Conservation (phyloP, 768 basidiomycete genomes). For the Suillus clintonianus region DNA sequence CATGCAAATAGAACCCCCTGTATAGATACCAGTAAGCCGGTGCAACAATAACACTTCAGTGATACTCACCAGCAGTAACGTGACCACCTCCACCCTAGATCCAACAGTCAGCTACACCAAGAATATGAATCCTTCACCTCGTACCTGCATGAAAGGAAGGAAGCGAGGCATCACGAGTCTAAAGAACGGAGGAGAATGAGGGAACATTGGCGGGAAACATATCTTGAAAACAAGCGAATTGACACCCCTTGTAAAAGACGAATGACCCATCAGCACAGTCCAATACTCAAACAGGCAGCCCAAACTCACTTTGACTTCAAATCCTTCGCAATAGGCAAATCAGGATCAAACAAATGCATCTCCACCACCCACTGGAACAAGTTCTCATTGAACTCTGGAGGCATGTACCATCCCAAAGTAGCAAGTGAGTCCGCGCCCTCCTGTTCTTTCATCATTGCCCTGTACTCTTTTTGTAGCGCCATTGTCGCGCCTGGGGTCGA, state of each 20-base stretch:
- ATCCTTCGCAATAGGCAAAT: slow-evolving; percentile 62
- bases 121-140: neutral
- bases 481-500: slow-evolving; percentile 55
- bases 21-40: neutral
- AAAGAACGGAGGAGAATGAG: slow-evolving; percentile 74
- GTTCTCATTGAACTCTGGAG: slow-evolving; percentile 67
- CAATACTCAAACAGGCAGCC: neutral
- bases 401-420: slow-evolving; percentile 68
- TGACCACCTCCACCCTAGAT: slow-evolving; percentile 64
- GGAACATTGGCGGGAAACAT: slow-evolving; percentile 65
- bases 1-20: slow-evolving; percentile 77
- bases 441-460: slow-evolving; percentile 62
- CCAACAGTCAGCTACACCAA: neutral
- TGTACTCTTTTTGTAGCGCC: slow-evolving; percentile 64
- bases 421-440: slow-evolving; percentile 41
- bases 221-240: slow-evolving; percentile 75
- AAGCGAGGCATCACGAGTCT: slow-evolving; percentile 74
- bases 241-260: slow-evolving; percentile 41
- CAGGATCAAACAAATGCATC: slow-evolving; percentile 66
- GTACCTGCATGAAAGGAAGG: slow-evolving; percentile 58
- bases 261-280: neutral
- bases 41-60: neutral
- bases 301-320: slow-evolving; percentile 46
- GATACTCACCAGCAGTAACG: slow-evolving; percentile 54
- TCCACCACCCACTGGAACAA: slow-evolving; percentile 76